Evolutionary conservation across 164 flowering plant species (phyloP), one percentile per base, ranked within the genome.

Genomic region (Vitis labrusca): DNA sequence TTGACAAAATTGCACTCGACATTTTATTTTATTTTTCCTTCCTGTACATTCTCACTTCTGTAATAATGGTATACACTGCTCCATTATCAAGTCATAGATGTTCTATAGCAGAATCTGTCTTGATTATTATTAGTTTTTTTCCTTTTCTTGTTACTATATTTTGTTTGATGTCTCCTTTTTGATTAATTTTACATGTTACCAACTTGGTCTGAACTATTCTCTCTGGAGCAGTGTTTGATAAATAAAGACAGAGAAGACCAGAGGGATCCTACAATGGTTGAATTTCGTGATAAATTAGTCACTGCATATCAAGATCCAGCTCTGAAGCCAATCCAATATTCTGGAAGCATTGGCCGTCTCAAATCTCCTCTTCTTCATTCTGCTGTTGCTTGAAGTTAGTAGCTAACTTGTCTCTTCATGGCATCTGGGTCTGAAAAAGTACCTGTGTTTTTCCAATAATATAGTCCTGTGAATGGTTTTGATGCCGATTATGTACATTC

Each of bases 261-360:
- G 61, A 76, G 74, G 63, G 78, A 82, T 32, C 79, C 79, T 3
- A 19, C 71, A 23, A 83, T 81, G 73, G 23, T 73, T 14, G 83
- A 75, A 27, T 85, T 83, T 68, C 65, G 67, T 19, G 63, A 65
- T 3, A 74, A 78, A 52, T 52, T 85, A 53, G 70, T 17, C 11
- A 71, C 80, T 51, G 82, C 82, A 44, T 85, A 85, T 70, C 64
- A 53, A 62, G 88, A 83, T 73, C 88, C 88, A 56, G 78, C 85
- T 32, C 32, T 81, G 50, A 61, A 53, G 72, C 78, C 86, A n/a
- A 37, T 70, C 12, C 76, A 49, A 49, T 74, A 60, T 62, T 58
- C 84, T 27, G 52, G 70, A 57, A 65, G 65, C 63, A 51, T 48
- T 19, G 81, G 75, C 57, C 30, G 69, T 23, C 79, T 37, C 49